Conservation (phyloP, 805 yeast genomes). For the Ogataea methylovora region DNA sequence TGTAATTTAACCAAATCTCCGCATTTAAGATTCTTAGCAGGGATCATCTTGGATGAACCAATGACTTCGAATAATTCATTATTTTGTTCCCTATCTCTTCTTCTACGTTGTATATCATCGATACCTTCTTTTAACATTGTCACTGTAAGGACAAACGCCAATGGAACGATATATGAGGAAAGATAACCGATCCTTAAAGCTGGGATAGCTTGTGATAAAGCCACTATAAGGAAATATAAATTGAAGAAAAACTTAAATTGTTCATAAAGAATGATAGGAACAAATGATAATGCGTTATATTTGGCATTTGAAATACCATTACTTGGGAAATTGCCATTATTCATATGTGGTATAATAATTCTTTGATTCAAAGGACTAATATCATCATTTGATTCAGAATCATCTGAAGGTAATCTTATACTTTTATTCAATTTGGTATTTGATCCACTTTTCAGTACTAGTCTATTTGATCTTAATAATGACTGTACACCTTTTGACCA, state of each 20-base stretch:
- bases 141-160: constrained; percentile 84
- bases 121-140: constrained; percentile 95
- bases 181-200: constrained; percentile 87
- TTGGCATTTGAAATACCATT: constrained; percentile 93
- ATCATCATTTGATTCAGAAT: background rate
- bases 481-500: constrained; percentile 25
- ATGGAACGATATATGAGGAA: constrained; percentile 88
- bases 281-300: constrained; percentile 78
- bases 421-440: constrained; percentile 10
- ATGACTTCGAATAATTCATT: constrained; percentile 73
- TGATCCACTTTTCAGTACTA: constrained; percentile 16
- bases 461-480: constrained; percentile 15
- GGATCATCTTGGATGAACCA: constrained; percentile 34
- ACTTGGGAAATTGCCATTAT: constrained; percentile 34
- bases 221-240: constrained; percentile 84
- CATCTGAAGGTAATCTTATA: constrained; percentile 19
- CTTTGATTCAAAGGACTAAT: constrained; percentile 15
- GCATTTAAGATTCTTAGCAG: constrained; percentile 60
- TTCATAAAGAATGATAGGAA: constrained; percentile 85
- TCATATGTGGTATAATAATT: constrained; percentile 31
- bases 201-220: constrained; percentile 88
- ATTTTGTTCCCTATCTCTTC: constrained; percentile 86
- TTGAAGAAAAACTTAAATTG: constrained; percentile 97
- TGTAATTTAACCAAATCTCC: constrained; percentile 79
- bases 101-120: constrained; percentile 86